Evolutionary conservation across 306 rosid genomes (phyloP).

Genomic region (Vachellia pachyceras): DNA sequence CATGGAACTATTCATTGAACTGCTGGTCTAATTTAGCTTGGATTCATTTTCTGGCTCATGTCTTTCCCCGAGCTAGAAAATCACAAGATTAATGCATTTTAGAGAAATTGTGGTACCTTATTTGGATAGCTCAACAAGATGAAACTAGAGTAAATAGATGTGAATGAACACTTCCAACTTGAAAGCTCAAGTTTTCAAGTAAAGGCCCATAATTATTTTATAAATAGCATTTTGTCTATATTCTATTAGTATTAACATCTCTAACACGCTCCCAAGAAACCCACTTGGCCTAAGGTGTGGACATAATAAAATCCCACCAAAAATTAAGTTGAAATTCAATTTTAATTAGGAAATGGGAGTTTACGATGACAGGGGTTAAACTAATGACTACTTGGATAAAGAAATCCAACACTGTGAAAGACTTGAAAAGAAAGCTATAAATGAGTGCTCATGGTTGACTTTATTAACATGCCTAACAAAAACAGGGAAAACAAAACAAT

Average conservation of each 20-base stretch:
- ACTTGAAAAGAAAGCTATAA: neutral
- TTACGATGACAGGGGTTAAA: neutral
- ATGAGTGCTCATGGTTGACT: neutral
- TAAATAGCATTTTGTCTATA: neutral
- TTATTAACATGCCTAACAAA: neutral
- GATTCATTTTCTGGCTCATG: neutral
- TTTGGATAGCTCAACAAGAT: neutral
- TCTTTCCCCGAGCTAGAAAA: neutral
- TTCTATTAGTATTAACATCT: conserved; percentile 6
- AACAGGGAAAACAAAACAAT: neutral
- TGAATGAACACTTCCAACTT: neutral
- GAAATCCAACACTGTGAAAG: neutral
- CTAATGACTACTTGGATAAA: neutral
- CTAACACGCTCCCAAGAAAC: neutral
- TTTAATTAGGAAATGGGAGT: neutral
- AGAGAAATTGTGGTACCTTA: neutral
- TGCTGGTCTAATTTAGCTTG: neutral
- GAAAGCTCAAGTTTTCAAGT: neutral
- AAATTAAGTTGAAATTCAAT: neutral
- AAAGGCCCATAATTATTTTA: neutral
- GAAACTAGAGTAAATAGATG: neutral
- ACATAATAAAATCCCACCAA: neutral
- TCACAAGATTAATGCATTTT: neutral
- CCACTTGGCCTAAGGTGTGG: neutral
- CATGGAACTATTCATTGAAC: neutral